Evolutionary conservation across 2,329 filamentous ascomycete species (phyloP).

Genomic region (Fusarium tricinctum): DNA sequence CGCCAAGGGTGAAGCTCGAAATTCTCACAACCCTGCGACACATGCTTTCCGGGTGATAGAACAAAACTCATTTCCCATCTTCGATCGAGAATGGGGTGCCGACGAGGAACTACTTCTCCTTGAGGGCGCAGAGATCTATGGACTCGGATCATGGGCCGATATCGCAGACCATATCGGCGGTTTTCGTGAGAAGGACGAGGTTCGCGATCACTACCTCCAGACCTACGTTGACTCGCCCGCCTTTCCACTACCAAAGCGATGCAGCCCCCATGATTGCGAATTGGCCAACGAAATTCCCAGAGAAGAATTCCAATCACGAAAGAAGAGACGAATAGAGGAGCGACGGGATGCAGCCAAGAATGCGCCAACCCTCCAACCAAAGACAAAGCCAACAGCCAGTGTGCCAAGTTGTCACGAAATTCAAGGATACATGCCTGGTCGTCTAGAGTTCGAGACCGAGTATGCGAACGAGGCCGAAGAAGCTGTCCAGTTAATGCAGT

Average conservation of each 20-base stretch:
- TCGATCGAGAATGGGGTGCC: conserved; percentile 93
- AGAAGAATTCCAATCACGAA: conserved; percentile 92
- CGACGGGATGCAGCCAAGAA: conserved; percentile 89
- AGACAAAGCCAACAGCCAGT: conserved; percentile 95
- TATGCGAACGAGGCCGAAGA: conserved; percentile 98
- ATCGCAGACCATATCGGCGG: conserved; percentile 98
- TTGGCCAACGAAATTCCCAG: conserved; percentile 85
- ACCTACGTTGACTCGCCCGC: conserved; percentile 86
- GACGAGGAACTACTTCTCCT: conserved; percentile 95
- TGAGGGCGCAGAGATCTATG: conserved; percentile 96
- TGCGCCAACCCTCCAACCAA: conserved; percentile 84
- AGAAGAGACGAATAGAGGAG: conserved; percentile 94
- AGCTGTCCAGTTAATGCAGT: conserved; percentile 97
- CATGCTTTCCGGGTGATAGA: conserved; percentile 96
- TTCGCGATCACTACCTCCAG: conserved; percentile 91
- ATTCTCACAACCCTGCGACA: conserved; percentile 86
- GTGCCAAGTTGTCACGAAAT: conserved; percentile 98
- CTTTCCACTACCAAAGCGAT: conserved; percentile 90
- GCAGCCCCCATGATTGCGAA: conserved; percentile 83
- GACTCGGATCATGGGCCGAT: conserved; percentile 96
- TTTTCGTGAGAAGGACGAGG: conserved; percentile 94
- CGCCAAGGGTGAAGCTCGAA: conserved; percentile 81
- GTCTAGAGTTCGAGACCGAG: conserved; percentile 96
- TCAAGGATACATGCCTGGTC: conserved; percentile 98
- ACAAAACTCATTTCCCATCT: conserved; percentile 98